Percentiles rank a stretch among this genome's conserved stretches.
Conservation (phyloP, 345 rosid species). For the Euphorbia pulcherrima region DNA sequence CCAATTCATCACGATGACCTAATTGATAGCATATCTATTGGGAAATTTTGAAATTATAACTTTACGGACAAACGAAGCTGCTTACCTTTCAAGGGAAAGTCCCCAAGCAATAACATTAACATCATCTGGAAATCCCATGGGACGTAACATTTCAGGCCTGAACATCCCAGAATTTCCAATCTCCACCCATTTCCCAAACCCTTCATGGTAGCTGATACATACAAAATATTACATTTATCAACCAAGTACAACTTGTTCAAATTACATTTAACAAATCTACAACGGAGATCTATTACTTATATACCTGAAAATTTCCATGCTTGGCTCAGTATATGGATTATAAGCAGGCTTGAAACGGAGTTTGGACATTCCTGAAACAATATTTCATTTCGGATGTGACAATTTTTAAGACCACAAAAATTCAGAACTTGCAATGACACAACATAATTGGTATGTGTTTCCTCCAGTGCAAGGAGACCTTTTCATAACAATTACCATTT, state of each 20-base stretch:
- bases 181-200: conserved; percentile 81
- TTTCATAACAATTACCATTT: background rate
- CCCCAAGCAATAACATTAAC: conserved; percentile 92
- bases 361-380: conserved; percentile 71
- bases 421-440: background rate
- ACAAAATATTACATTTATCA: conserved; percentile 7
- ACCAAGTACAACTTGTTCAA: background rate
- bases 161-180: conserved; percentile 96
- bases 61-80: background rate
- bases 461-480: background rate
- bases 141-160: conserved; percentile 89
- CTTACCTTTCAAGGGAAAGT: conserved; percentile 93
- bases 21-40: background rate
- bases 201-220: conserved; percentile 69
- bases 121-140: conserved; percentile 95
- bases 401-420: background rate
- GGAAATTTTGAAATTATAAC: background rate
- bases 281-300: background rate
- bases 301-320: conserved; percentile 96
- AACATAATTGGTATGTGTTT: background rate
- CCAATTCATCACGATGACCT: background rate
- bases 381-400: background rate
- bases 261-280: background rate
- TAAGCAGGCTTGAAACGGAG: conserved; percentile 89
- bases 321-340: conserved; percentile 96